Conservation (phyloP, 2,329 filamentous ascomycete species). For the Microdochium trichocladiopsis region DNA sequence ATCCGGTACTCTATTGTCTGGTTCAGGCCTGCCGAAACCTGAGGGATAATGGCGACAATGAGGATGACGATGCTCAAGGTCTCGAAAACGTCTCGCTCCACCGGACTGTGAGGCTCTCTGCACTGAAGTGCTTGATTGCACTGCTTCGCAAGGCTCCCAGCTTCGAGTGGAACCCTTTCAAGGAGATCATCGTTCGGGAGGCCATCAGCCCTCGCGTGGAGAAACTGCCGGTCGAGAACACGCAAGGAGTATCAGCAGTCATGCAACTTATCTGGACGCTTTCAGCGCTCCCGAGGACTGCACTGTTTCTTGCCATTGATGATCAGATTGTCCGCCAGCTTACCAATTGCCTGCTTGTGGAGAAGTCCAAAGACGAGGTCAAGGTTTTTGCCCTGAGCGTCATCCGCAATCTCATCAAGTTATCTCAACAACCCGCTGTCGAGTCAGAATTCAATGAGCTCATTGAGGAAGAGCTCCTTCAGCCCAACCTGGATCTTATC, state of each 20-base stretch:
- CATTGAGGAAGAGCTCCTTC: constrained; percentile 48
- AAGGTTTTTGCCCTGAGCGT: constrained; percentile 76
- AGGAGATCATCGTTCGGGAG: constrained; percentile 64
- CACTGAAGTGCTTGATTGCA: constrained; percentile 75
- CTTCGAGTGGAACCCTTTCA: constrained; percentile 67
- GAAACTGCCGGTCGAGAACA: constrained; percentile 76
- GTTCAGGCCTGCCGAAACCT: constrained; percentile 61
- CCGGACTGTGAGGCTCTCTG: constrained; percentile 59
- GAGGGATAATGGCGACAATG: constrained; percentile 27
- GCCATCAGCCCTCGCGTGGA: constrained; percentile 70
- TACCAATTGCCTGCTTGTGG: constrained; percentile 62
- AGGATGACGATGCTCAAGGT: constrained; percentile 28
- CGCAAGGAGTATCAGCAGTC: constrained; percentile 79
- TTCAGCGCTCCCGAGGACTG: constrained; percentile 60
- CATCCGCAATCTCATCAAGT: constrained; percentile 59
- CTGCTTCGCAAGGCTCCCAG: constrained; percentile 68
- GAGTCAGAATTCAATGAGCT: constrained; percentile 51
- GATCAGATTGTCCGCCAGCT: constrained; percentile 62
- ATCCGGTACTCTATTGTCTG: constrained; percentile 76
- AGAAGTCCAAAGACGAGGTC: constrained; percentile 78
- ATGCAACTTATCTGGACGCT: constrained; percentile 77
- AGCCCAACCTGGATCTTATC: constrained; percentile 51
- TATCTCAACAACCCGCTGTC: constrained; percentile 46
- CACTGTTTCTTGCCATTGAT: constrained; percentile 58
- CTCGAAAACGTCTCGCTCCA: constrained; percentile 47